These are phyloP conservation scores for Albatrellus sp. DNA, from an alignment of 1,284 basidiomycete species.

Conservation along the genomic window DNA sequence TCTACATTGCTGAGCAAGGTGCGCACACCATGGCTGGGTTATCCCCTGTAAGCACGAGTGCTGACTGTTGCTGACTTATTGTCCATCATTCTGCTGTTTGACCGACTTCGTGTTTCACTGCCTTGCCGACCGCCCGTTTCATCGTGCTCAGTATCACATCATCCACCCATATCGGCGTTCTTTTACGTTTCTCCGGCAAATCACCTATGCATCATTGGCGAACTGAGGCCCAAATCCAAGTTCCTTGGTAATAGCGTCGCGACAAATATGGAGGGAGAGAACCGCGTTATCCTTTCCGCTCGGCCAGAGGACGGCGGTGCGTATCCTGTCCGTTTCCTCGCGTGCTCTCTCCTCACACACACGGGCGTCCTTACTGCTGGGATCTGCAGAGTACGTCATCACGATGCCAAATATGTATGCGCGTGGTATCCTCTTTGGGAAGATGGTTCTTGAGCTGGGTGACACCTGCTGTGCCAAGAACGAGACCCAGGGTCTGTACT, in stretches of 20 bases:
- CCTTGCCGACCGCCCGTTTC: slow-evolving; percentile 2
- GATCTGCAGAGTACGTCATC: slow-evolving; percentile 58
- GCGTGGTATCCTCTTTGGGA: slow-evolving; percentile 92
- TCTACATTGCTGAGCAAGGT: slow-evolving; percentile 97
- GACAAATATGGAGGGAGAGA: slow-evolving; percentile 94
- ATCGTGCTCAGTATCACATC: slow-evolving; percentile 63
- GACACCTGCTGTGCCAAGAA: slow-evolving; percentile 84
- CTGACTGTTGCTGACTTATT: background rate
- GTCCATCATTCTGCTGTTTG: too few relatives aligned
- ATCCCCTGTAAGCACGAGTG: background rate
- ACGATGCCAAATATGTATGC: slow-evolving; percentile 99
- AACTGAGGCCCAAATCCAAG: slow-evolving; percentile 89
- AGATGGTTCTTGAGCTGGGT: slow-evolving; percentile 95
- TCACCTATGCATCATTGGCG: slow-evolving; percentile 74
- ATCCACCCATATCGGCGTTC: slow-evolving; percentile 94
- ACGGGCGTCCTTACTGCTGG: too few relatives aligned
- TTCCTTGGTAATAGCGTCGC: slow-evolving; percentile 96
- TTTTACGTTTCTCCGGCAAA: slow-evolving; percentile 95
- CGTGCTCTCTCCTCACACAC: slow-evolving; percentile 6
- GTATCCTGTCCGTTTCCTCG: slow-evolving; percentile 21
- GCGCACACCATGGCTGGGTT: slow-evolving; percentile 5
- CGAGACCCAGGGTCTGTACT: slow-evolving; percentile 60
- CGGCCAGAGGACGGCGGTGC: slow-evolving; percentile 76
- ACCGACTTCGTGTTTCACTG: background rate
- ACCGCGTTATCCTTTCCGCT: slow-evolving; percentile 72